phyloP scores from a whole-genome alignment of 2,329 filamentous ascomycete species.

The Exophiala calicioides region DNA sequence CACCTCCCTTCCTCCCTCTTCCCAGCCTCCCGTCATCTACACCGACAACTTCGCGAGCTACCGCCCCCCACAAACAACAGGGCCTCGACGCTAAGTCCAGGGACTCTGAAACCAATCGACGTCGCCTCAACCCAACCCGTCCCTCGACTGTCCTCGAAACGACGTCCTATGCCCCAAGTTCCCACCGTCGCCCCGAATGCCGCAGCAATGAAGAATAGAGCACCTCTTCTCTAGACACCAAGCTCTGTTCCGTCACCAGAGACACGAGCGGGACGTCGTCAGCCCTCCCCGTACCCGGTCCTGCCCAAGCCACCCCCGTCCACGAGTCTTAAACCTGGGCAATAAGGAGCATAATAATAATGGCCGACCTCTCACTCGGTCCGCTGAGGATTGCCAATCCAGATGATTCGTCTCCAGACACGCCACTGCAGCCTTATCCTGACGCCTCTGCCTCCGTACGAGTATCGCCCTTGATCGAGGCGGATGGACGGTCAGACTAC shows the following conservation, averaged over 20 bases:
- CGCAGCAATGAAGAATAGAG: conserved; percentile 21
- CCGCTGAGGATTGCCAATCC: conserved; percentile 96
- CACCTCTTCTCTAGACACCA: conserved; percentile 9
- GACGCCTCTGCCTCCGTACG: conserved; percentile 17
- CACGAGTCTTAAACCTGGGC: conserved; percentile 21
- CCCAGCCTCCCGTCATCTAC: no score
- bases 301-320: conserved; percentile 24
- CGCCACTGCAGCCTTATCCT: conserved; percentile 32
- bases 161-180: background rate
- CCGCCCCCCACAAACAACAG: no score
- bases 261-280: conserved; percentile 19
- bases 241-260: conserved; percentile 14
- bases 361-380: conserved; percentile 70
- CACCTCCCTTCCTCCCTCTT: no score
- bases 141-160: background rate
- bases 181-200: conserved; percentile 10
- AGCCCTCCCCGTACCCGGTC: no score
- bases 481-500: conserved; percentile 23
- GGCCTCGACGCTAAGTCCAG: background rate
- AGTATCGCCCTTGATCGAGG: conserved; percentile 27
- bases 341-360: no score
- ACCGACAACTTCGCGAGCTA: background rate
- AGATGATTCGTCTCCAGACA: conserved; percentile 63
- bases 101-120: conserved; percentile 3
- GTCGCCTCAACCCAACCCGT: conserved; percentile 9